Conservation (phyloP, 2,329 filamentous ascomycete species). For the Monilinia aucupariae region DNA sequence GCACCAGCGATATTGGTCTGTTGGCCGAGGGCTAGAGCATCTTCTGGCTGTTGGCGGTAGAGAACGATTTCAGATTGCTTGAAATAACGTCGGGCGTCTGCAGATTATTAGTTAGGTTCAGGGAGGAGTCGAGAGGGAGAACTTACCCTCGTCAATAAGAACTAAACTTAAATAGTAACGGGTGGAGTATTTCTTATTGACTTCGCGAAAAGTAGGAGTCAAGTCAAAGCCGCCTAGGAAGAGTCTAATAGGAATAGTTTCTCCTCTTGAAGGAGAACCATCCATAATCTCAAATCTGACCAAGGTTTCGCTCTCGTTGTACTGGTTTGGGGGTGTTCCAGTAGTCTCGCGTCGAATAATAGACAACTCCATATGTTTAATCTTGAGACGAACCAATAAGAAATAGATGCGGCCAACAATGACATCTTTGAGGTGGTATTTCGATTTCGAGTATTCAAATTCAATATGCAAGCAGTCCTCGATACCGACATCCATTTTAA, state of each 20-base stretch:
- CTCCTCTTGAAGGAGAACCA: slow-evolving; percentile 87
- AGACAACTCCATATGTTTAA: slow-evolving; percentile 98
- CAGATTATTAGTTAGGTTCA: slow-evolving; percentile 1
- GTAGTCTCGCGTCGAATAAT: slow-evolving; percentile 97
- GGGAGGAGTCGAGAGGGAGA: slow-evolving; percentile 6
- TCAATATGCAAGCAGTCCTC: slow-evolving; percentile 99
- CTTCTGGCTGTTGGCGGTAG: slow-evolving; percentile 71
- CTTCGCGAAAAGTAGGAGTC: slow-evolving; percentile 96
- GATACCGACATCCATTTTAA: slow-evolving; percentile 99
- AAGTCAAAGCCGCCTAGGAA: slow-evolving; percentile 97
- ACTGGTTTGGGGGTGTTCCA: slow-evolving; percentile 93
- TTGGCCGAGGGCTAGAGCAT: slow-evolving; percentile 36
- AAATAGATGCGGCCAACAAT: slow-evolving; percentile 99
- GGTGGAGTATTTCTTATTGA: slow-evolving; percentile 99
- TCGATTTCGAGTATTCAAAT: slow-evolving; percentile 98
- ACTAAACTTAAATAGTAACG: slow-evolving; percentile 96
- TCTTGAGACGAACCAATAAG: slow-evolving; percentile 91
- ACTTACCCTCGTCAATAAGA: slow-evolving; percentile 81
- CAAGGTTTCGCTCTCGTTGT: slow-evolving; percentile 97
- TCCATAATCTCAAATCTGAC: slow-evolving; percentile 99
- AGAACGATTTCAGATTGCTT: slow-evolving; percentile 99
- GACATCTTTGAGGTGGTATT: slow-evolving; percentile 98
- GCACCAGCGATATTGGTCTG: slow-evolving; percentile 35
- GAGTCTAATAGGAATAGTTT: slow-evolving; percentile 92
- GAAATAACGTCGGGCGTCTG: slow-evolving; percentile 94